phyloP scores from a whole-genome alignment of 1,284 basidiomycete genomes.

The Mycena sp. region DNA sequence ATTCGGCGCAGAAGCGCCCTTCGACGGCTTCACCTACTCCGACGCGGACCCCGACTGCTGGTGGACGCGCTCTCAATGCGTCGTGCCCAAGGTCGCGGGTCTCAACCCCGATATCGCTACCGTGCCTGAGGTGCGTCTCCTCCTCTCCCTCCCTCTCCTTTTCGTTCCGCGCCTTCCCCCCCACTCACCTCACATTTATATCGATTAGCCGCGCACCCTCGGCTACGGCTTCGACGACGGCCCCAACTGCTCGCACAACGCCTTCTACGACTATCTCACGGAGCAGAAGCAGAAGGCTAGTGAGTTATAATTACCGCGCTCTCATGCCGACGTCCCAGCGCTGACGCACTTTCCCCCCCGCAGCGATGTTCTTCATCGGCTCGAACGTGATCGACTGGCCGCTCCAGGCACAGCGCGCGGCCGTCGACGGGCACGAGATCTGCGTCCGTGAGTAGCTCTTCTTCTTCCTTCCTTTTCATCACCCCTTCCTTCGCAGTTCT shows the following conservation, averaged over 20 bases:
- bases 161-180: neutral
- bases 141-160: too few relatives aligned
- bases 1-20: slow-evolving; percentile 37
- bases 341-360: neutral
- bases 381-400: slow-evolving; percentile 16
- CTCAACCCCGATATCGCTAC: slow-evolving; percentile 55
- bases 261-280: slow-evolving; percentile 22
- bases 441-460: slow-evolving; percentile 17
- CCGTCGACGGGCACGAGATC: slow-evolving; percentile 18
- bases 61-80: slow-evolving; percentile 62
- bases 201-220: slow-evolving; percentile 10
- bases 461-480: too few relatives aligned
- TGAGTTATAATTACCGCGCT: slow-evolving; percentile 13
- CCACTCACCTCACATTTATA: neutral
- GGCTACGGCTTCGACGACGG: slow-evolving; percentile 28
- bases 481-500: too few relatives aligned
- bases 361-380: slow-evolving; percentile 25
- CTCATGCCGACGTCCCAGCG: too few relatives aligned
- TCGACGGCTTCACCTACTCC: slow-evolving; percentile 35
- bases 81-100: slow-evolving; percentile 49
- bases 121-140: slow-evolving; percentile 61
- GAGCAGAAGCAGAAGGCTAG: slow-evolving; percentile 23
- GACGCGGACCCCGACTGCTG: slow-evolving; percentile 51
- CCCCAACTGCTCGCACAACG: slow-evolving; percentile 23
- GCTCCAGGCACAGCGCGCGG: slow-evolving; percentile 21